Evolutionary conservation across 768 basidiomycete genomes (phyloP).

Genomic region (Leccinum longicurvipes): DNA sequence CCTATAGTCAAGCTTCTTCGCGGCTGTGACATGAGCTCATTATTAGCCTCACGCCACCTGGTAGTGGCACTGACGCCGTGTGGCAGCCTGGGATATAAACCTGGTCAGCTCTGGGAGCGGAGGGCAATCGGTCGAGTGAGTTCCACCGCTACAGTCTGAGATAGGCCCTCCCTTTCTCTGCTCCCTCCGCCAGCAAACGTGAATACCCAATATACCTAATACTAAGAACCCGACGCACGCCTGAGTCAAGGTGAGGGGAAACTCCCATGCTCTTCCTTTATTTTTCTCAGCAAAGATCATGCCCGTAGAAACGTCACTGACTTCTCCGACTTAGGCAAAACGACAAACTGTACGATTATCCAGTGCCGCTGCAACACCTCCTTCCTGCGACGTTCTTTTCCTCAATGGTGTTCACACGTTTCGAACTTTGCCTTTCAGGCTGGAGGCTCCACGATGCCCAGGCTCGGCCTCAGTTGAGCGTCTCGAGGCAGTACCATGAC

Average conservation of each 20-base stretch:
- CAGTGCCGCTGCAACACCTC: neutral
- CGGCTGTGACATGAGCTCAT: constrained; percentile 22
- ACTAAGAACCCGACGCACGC: neutral
- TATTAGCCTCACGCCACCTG: constrained; percentile 18
- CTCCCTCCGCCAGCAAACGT: neutral
- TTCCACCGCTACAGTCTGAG: constrained; percentile 11
- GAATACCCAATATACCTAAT: neutral
- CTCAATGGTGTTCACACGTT: constrained; percentile 23
- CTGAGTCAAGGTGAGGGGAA: neutral
- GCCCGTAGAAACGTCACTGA: constrained; percentile 1
- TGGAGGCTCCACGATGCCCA: constrained; percentile 20
- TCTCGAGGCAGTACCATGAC: constrained; percentile 21
- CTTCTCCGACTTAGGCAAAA: neutral
- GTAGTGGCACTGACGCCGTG: constrained; percentile 26
- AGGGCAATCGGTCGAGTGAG: constrained; percentile 5
- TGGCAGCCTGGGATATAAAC: constrained; percentile 25
- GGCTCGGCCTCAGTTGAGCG: constrained; percentile 20
- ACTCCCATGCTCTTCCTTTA: neutral
- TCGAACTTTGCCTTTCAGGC: constrained; percentile 20
- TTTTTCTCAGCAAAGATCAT: neutral
- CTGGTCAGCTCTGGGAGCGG: neutral
- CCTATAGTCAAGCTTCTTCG: constrained; percentile 18
- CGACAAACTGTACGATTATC: neutral
- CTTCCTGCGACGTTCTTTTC: neutral
- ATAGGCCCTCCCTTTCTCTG: neutral